Base-by-base conservation (phyloP, 2,329 filamentous ascomycete species). In the Hymenoscyphus fructigenus region DNA sequence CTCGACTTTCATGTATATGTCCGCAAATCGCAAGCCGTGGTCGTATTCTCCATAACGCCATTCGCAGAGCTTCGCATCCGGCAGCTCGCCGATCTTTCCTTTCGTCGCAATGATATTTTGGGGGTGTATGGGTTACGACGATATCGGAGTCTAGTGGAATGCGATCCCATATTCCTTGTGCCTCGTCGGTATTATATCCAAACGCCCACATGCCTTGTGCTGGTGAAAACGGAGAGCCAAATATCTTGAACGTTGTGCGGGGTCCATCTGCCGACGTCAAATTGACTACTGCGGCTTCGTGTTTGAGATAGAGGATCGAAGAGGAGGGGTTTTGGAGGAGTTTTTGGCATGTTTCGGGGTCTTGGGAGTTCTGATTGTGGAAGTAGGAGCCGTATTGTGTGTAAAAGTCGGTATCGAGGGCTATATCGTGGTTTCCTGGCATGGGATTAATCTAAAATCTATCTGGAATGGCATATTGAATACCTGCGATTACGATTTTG, bases 351-450 rank as follows among this genome's bases (percentile, higher is more conserved):
- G 80, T 79, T 7, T 77, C 74, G 0, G 83, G 74, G 36, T 84
- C 82, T 72, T 90, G 84, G 0, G 80, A 79, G 3, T 74, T 72
- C 60, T 85, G 82, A 71, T 85, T 87, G 72, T 88, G 86, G 71
- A 88, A 86, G 61, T 79, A 78, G 1, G 73, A 70, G 0, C 83
- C 82, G 69, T 87, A 80, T 50, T 83, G 75, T 9, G 76, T 70
- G 73, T 87, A 89, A 74, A 90, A 91, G 2, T 79, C 74, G n/a
- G 78, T 70, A 72, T 92, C 90, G 6, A 93, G 82, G 0, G 88
- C 90, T 59, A 91, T 80, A 73, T 93, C 91, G 76, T 93, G 91
- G 73, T 93, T 93, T 32, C 90, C 89, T 89, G 66, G 20, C 12
- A 63, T 17, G 53, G 7, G 28, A 14, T 71, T 55, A 71, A 61